Conservation (phyloP, 2,329 filamentous ascomycete species). For the Fusarium hostae region DNA sequence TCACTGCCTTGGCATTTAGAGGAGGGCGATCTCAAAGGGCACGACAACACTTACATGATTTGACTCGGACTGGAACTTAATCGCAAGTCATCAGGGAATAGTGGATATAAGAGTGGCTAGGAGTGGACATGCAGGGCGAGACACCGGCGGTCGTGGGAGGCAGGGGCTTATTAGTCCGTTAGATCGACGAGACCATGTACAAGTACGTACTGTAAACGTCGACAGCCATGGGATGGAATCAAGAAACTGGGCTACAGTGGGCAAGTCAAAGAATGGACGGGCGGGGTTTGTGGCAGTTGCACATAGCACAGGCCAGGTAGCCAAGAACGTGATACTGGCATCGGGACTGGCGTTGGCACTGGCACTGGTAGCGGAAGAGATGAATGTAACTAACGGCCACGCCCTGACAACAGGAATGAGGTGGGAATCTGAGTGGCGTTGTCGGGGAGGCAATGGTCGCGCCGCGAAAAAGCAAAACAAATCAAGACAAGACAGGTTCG, state of each 20-base stretch:
- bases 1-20: slow-evolving; percentile 10
- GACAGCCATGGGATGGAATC: slow-evolving; percentile 21
- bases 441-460: slow-evolving; percentile 40
- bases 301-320: slow-evolving; percentile 39
- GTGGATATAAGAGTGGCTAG: slow-evolving; percentile 32
- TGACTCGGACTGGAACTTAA: slow-evolving; percentile 35
- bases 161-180: slow-evolving; percentile 26
- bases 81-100: slow-evolving; percentile 19
- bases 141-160: slow-evolving; percentile 36
- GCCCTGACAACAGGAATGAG: slow-evolving; percentile 41
- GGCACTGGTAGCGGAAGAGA: neutral
- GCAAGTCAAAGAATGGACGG: slow-evolving; percentile 20
- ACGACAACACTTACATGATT: slow-evolving; percentile 33
- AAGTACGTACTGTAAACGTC: slow-evolving; percentile 18
- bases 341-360: neutral
- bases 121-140: slow-evolving; percentile 25
- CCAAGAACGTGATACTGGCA: slow-evolving; percentile 31
- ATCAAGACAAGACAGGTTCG: slow-evolving; percentile 11
- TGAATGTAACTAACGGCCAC: slow-evolving; percentile 40
- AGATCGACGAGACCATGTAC: neutral
- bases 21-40: slow-evolving; percentile 13
- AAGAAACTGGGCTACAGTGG: slow-evolving; percentile 29
- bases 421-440: slow-evolving; percentile 41
- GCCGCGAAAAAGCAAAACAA: slow-evolving; percentile 44
- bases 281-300: slow-evolving; percentile 42